Evolutionary conservation across 129 eudicot genomes (phyloP).

Genomic region (Pseudognaphalium luteoalbum): DNA sequence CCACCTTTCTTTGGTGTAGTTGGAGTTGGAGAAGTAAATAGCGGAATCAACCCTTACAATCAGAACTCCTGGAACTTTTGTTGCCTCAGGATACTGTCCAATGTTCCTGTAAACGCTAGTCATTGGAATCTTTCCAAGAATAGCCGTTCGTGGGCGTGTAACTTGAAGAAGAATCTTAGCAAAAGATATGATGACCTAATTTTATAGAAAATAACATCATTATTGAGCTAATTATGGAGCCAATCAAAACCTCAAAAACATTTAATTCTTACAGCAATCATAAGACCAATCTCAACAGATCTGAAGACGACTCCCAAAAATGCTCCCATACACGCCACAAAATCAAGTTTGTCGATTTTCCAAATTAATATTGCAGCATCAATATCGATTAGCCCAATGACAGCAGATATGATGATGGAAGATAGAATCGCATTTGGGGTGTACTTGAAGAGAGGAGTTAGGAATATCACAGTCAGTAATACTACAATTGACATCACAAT

Average conservation of each 20-base stretch:
- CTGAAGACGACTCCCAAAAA: constrained; percentile 76
- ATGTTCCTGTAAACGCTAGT: constrained; percentile 66
- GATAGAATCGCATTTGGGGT: constrained; percentile 86
- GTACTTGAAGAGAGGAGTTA: constrained; percentile 80
- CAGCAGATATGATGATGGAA: constrained; percentile 84
- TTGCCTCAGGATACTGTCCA: constrained; percentile 80
- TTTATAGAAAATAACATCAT: not conserved
- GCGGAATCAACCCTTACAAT: constrained; percentile 84
- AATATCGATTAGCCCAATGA: constrained; percentile 62
- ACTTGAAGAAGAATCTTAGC: constrained; percentile 85
- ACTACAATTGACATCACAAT: constrained; percentile 77
- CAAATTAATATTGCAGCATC: constrained; percentile 71
- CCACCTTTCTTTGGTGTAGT: constrained; percentile 77
- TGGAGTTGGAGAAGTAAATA: constrained; percentile 81
- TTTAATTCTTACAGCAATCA: constrained; percentile 62
- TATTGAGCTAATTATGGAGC: not conserved
- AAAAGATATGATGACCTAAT: constrained; percentile 73
- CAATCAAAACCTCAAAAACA: not conserved
- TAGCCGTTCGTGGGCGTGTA: constrained; percentile 74
- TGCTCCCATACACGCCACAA: constrained; percentile 85
- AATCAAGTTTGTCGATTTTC: constrained; percentile 83
- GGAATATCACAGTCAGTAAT: constrained; percentile 51
- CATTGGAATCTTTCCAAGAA: constrained; percentile 78
- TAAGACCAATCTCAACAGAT: constrained; percentile 79
- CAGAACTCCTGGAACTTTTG: constrained; percentile 56